Base-by-base conservation (phyloP, 108 stramenopile species). In the Pseudonitzschia multiseries region DNA sequence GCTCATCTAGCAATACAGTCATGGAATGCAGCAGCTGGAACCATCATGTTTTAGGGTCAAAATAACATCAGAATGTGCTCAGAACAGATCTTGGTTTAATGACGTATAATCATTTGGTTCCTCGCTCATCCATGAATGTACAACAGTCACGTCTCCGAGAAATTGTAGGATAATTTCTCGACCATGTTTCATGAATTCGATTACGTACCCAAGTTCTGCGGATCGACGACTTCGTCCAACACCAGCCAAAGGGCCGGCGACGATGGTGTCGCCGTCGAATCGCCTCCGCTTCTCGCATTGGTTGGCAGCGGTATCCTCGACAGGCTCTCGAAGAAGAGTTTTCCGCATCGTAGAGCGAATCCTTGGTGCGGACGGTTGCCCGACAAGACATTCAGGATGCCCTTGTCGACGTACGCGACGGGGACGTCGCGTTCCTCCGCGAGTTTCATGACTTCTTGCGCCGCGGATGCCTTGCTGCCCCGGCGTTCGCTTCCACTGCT, bases 291-390 rank as follows among this genome's bases (percentile, higher is more conserved):
- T n/a, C 57, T 63, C 40, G 44, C 54, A 1, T 27, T 64, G 4
- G 10, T 36, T 17, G 90, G 79, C 28, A 61, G 64, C 13, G 83
- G 88, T 44, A 89, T 71, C 12, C 70, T 65, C n/a, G 79, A 74
- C 46, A 88, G 33, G 10, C 79, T 68, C 42, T 83, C 85, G 72
- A 97, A 95, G n/a, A 75, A 66, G 33, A 95, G 73, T 28, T 76
- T 74, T 0, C 89, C 86, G 61, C 92, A 93, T 67, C 96, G 69
- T 36, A 97, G 68, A 4, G 96, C 90, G 70, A 81, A 89, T 21
- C 95, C 95, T 76, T 97, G 96, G 89, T 97, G 96, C 15, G 96
- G 95, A 28, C 94, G 84, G 81, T 93, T 93, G 10, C 86, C 85
- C 33, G 84, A 86, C 8, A 97, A 61, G 21, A 90, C 80, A 70